Evolutionary conservation across 306 rosid species (phyloP).

Genomic region (Coriaria nepalensis): DNA sequence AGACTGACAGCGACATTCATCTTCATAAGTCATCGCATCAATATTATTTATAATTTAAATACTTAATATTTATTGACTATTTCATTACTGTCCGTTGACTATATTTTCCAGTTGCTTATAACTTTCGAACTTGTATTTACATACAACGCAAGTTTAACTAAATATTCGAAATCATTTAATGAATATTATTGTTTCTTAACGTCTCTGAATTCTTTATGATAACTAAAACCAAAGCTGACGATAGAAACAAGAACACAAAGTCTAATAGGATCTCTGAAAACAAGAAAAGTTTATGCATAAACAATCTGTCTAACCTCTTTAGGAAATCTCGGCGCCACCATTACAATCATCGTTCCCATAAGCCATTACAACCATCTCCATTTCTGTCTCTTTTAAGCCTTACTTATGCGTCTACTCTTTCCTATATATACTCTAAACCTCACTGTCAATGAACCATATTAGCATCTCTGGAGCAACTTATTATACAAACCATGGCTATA

Average conservation of each 20-base stretch:
- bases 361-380: neutral
- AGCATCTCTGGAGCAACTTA: neutral
- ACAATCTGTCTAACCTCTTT: slow-evolving; percentile 14
- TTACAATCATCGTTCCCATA: slow-evolving; percentile 9
- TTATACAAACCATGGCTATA: neutral
- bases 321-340: slow-evolving; percentile 13
- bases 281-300: slow-evolving; percentile 20
- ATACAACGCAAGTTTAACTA: too few species aligned
- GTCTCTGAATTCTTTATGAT: too few species aligned
- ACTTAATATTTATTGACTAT: too few species aligned
- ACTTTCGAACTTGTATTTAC: too few species aligned
- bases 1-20: too few species aligned
- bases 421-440: slow-evolving; percentile 5
- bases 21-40: too few species aligned
- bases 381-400: slow-evolving; percentile 7
- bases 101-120: too few species aligned
- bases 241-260: slow-evolving; percentile 1
- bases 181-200: too few species aligned
- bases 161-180: too few species aligned
- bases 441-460: neutral
- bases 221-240: neutral
- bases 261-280: slow-evolving; percentile 10
- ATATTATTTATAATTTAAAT: too few species aligned
- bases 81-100: too few species aligned
- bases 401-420: neutral